Base-by-base conservation (phyloP, 2,329 filamentous ascomycete genomes). In the Immersiporthe knoxdaviesiana region DNA sequence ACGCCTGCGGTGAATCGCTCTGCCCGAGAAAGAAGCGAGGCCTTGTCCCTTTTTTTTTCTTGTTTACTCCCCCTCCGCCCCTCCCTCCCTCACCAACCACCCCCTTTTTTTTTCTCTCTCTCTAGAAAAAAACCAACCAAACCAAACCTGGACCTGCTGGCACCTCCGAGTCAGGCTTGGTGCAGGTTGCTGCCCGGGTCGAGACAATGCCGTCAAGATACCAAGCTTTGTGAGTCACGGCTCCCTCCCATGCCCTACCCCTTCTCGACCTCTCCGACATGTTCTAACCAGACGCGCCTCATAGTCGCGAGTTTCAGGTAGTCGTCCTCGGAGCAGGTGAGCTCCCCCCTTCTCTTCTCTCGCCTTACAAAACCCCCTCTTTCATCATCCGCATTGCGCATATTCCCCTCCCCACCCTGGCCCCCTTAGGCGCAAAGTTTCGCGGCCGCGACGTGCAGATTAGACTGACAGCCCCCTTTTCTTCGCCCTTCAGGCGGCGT, bases 281-380 rank as follows among this genome's bases (percentile, higher is more conserved):
- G 32, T 59, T 30, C 64, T 63, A 59, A 60, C 64, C 63, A 54
- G 62, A 47, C 64, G 63, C 27, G 59, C 58, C 37, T 72, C 41
- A 50, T 73, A 92, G 90, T 80, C 89, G 91, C 76, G 92, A 94
- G 83, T 92, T 93, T 78, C 90, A 94, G 79, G 91, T 94, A 77
- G 92, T 94, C 75, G 92, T 94, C 72, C 84, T 94, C 74, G 92
- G 92, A 78, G 90, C 92, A 83, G 92, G 91, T 92, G 82, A 77
- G 87, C 68, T 65, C 69, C 71, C 68, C 63, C n/a, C n/a, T n/a
- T n/a, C 35, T 63, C 37, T 37, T 24, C 39, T n/a, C 21, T 47
- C 7, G 44, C 35, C 41, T 47, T 16, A 47, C 21, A 65, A 71
- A 8, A 8, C 24, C 50, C 32, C 70, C 39, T 58, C n/a, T n/a